Evolutionary conservation across 306 rosid species (phyloP).

Genomic region (Senna siamea): DNA sequence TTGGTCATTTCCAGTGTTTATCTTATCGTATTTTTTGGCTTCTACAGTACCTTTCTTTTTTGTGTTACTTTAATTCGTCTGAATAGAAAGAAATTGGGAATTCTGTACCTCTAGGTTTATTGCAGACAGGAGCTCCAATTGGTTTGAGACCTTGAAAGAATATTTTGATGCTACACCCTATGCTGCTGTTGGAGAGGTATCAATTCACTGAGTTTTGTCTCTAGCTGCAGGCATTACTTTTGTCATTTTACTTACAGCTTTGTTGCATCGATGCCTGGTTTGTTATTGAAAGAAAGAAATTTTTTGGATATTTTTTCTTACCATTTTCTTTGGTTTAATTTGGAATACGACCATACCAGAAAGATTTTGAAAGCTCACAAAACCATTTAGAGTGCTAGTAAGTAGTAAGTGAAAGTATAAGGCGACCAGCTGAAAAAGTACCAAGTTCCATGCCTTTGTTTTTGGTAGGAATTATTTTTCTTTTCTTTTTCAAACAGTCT

Average conservation of each 20-base stretch:
- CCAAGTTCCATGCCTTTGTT: background rate
- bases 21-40: background rate
- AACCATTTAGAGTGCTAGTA: background rate
- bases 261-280: too few species aligned
- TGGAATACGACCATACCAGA: background rate
- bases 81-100: background rate
- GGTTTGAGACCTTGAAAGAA: slow-evolving; percentile 63
- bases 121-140: slow-evolving; percentile 61
- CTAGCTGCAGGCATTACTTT: slow-evolving; percentile 15
- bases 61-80: background rate
- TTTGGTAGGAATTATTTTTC: background rate
- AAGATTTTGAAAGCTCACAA: background rate
- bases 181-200: slow-evolving; percentile 88
- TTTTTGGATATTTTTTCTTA: background rate
- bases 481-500: background rate
- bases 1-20: slow-evolving; percentile 43
- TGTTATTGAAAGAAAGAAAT: too few species aligned
- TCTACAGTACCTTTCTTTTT: background rate
- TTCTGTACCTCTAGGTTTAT: slow-evolving; percentile 55
- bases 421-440: background rate
- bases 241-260: background rate
- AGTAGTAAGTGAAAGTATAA: background rate
- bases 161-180: slow-evolving; percentile 66
- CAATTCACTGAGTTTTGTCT: background rate
- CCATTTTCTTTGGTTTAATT: slow-evolving; percentile 20